A percentile compares a stretch with the other conserved stretches of the same genome.
Evolutionary conservation across 192 early-diverging fungal species (phyloP).

Genomic region (Coemansia guatemalensis): DNA sequence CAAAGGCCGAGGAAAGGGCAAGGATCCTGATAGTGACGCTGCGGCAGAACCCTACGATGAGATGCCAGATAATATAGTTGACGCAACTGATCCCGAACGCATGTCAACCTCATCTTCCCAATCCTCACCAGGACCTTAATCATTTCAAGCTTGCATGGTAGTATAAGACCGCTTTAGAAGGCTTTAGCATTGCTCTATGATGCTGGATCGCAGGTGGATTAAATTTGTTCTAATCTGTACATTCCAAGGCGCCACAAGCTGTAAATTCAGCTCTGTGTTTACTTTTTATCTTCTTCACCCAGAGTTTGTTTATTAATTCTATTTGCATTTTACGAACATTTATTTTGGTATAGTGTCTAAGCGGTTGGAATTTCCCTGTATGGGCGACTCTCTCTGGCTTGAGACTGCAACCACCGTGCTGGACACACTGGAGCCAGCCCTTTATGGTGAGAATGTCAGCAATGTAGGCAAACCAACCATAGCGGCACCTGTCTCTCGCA

Average conservation of each 20-base stretch:
- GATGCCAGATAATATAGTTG: background rate
- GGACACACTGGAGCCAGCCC: conserved; percentile 38
- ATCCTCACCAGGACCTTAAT: background rate
- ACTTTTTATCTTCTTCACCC: background rate
- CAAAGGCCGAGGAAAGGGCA: conserved; percentile 31
- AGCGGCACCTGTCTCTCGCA: conserved; percentile 12
- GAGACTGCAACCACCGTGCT: conserved; percentile 33
- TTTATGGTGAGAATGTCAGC: conserved; percentile 30
- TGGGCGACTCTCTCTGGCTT: conserved; percentile 29
- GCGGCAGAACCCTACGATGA: background rate
- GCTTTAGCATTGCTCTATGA: background rate
- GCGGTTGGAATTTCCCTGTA: conserved; percentile 1
- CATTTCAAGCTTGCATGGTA: background rate
- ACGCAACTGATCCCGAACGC: background rate
- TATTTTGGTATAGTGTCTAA: background rate
- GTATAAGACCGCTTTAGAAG: background rate
- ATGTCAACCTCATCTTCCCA: conserved; percentile 4
- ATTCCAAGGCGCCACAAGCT: background rate
- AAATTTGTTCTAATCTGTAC: background rate
- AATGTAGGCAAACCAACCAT: background rate
- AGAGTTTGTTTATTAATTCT: background rate
- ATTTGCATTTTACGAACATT: background rate
- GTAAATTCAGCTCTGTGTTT: background rate
- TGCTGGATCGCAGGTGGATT: background rate
- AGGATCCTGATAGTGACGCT: conserved; percentile 2